Percentiles rank a stretch among this genome's conserved stretches.
Conservation (phyloP, 331 rosid species). For the Quercus phellos region DNA sequence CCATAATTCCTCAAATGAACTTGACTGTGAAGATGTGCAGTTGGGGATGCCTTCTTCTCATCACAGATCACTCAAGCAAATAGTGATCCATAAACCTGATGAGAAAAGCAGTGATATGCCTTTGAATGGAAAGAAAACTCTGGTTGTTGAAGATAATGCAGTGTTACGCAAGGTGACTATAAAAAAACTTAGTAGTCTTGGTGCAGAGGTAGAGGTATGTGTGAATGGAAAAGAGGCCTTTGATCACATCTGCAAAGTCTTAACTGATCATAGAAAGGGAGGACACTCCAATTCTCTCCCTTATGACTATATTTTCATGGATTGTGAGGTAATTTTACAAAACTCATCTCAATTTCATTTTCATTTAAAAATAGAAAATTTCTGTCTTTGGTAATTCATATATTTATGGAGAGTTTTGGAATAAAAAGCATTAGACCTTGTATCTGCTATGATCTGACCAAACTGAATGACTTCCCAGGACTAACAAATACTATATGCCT, state of each 20-base stretch:
- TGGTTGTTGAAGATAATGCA: constrained; percentile 17
- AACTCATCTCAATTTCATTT: no score
- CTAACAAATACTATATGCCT: no score
- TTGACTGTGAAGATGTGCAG: neutral
- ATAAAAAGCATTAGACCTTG: no score
- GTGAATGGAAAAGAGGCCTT: constrained; percentile 22
- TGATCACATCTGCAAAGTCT: constrained; percentile 1
- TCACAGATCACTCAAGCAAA: neutral
- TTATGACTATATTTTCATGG: constrained; percentile 30
- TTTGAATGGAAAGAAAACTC: constrained; percentile 17
- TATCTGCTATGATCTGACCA: no score
- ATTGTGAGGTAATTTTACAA: constrained; percentile 18
- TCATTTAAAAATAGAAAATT: neutral
- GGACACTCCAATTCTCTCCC: neutral
- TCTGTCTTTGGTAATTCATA: neutral
- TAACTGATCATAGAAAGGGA: constrained; percentile 3
- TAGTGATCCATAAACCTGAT: neutral
- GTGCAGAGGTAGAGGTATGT: constrained; percentile 22
- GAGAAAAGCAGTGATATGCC: neutral
- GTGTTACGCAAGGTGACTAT: neutral
- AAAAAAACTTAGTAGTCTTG: neutral
- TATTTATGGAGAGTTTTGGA: neutral
- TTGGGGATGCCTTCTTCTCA: neutral
- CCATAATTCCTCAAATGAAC: neutral
- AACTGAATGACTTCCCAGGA: no score